Percentiles rank a stretch among this genome's conserved stretches.
Evolutionary conservation across 257 asterid species (phyloP).

Genomic region (Nicotiana noctiflora): DNA sequence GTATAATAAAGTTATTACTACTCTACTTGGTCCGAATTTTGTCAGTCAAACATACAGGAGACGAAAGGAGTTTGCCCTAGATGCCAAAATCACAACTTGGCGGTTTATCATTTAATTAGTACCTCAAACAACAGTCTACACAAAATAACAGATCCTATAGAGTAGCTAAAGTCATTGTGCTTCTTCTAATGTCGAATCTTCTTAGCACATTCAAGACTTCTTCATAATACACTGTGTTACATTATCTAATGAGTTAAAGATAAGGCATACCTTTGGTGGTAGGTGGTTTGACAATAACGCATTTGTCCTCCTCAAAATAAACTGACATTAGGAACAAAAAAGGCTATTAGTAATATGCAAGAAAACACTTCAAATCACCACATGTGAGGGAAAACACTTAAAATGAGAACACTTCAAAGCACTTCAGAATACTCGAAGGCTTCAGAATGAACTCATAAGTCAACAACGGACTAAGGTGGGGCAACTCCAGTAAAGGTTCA

Average conservation of each 20-base stretch:
- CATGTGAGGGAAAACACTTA: not conserved
- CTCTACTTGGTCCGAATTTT: not conserved
- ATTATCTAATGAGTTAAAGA: not conserved
- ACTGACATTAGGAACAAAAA: slow-evolving; percentile 21
- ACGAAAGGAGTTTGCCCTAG: not conserved
- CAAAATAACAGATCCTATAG: not conserved
- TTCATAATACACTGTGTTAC: not conserved
- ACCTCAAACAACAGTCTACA: not conserved
- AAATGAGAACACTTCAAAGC: no score
- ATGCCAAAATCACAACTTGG: not conserved
- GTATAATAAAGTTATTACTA: not conserved
- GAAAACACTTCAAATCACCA: not conserved
- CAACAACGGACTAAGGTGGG: no score
- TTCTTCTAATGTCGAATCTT: not conserved
- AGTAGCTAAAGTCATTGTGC: not conserved
- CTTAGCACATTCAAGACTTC: not conserved
- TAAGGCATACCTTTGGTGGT: slow-evolving; percentile 30
- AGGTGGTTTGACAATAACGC: no score
- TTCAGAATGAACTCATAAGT: no score
- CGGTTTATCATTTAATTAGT: not conserved
- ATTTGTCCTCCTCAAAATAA: no score
- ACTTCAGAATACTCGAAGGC: no score
- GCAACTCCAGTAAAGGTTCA: no score
- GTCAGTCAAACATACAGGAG: not conserved
- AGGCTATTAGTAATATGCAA: slow-evolving; percentile 15